Conservation (phyloP, 176 grass and related monocot genomes). For the Rhipidocladum racemiflorum region DNA sequence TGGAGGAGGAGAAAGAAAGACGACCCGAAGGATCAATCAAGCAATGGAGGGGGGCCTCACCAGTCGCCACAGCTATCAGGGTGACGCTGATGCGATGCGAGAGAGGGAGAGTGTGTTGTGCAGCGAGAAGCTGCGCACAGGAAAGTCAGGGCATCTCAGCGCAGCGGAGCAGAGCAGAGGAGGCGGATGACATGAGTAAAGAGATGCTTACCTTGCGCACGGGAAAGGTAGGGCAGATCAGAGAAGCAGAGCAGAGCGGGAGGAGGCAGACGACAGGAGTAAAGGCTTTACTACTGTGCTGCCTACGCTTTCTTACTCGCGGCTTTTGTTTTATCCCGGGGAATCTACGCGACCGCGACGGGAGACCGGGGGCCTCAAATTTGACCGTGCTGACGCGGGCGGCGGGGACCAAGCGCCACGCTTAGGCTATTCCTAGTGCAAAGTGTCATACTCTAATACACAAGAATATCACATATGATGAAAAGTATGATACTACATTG, state of each 20-base stretch:
- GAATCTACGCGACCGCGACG: conserved; percentile 28
- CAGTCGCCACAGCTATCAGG: background rate
- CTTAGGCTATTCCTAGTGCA: too few relatives aligned
- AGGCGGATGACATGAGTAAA: background rate
- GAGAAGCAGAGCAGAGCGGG: too few relatives aligned
- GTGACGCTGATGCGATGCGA: background rate
- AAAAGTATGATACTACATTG: too few relatives aligned
- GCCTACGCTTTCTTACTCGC: background rate
- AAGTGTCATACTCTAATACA: too few relatives aligned
- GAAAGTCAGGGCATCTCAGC: background rate
- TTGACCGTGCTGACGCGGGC: conserved; percentile 22
- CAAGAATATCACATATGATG: too few relatives aligned
- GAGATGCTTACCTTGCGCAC: too few relatives aligned
- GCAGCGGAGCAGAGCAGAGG: background rate
- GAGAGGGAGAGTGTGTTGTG: background rate
- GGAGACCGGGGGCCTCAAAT: background rate
- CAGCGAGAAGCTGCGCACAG: background rate
- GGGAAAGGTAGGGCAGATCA: background rate
- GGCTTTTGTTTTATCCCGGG: background rate
- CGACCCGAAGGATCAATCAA: background rate
- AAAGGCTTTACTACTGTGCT: conserved; percentile 25
- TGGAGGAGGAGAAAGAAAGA: background rate
- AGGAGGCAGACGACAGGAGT: background rate
- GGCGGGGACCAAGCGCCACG: background rate
- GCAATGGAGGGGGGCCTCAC: background rate